Conservation (phyloP, 192 early-diverging fungal species). For the Podila verticillata region DNA sequence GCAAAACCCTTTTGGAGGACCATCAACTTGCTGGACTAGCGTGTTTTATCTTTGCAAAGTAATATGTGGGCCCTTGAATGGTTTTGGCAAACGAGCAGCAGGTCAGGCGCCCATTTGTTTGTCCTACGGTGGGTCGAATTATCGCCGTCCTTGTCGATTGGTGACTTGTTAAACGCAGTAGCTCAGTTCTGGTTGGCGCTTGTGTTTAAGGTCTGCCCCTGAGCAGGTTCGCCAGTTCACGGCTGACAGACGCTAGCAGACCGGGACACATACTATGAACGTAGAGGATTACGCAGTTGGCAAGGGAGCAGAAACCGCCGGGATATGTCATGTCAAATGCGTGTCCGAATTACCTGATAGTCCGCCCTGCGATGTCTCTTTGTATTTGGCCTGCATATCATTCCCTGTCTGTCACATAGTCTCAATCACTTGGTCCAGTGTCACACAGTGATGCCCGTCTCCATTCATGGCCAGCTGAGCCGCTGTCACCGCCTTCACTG, state of each 20-base stretch:
- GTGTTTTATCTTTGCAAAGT: no score
- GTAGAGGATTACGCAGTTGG: neutral
- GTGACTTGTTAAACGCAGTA: neutral
- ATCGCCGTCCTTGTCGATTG: neutral
- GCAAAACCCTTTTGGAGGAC: no score
- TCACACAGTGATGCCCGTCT: slow-evolving; percentile 88
- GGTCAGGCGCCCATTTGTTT: neutral
- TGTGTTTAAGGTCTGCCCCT: no score
- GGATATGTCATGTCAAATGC: no score
- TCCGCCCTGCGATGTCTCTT: slow-evolving; percentile 95
- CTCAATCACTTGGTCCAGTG: slow-evolving; percentile 94
- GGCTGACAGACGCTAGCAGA: neutral
- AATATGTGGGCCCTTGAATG: no score
- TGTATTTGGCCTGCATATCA: slow-evolving; percentile 96
- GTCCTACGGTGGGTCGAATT: neutral
- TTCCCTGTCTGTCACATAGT: slow-evolving; percentile 93
- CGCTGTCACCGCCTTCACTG: slow-evolving; percentile 96
- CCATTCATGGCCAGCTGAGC: slow-evolving; percentile 95
- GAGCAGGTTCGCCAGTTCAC: no score
- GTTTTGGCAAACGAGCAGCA: no score
- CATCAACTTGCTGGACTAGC: no score
- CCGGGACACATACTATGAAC: neutral
- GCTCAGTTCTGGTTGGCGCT: no score
- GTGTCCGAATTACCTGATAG: slow-evolving; percentile 78
- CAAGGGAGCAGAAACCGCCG: neutral